phyloP scores from a whole-genome alignment of 1,284 basidiomycete genomes.

The Tetrapyrgos nigripes region DNA sequence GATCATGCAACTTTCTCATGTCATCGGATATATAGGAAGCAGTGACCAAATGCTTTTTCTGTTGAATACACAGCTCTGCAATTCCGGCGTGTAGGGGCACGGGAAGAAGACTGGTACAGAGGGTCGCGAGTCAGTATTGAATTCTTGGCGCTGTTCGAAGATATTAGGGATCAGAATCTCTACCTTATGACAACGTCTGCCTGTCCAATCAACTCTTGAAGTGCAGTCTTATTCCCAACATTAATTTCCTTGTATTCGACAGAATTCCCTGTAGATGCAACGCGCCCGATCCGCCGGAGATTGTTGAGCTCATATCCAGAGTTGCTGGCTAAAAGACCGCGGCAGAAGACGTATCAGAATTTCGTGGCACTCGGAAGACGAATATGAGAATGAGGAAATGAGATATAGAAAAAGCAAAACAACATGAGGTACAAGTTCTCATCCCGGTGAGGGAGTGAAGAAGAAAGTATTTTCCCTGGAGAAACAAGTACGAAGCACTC shows the following conservation, averaged over 20 bases:
- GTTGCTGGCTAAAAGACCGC: background rate
- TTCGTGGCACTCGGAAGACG: background rate
- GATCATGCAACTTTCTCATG: conserved; percentile 74
- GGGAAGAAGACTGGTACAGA: conserved; percentile 71
- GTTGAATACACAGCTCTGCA: conserved; percentile 80
- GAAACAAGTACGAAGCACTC: background rate
- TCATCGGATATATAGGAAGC: conserved; percentile 90
- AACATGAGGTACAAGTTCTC: background rate
- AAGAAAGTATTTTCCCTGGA: background rate
- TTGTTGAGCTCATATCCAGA: background rate
- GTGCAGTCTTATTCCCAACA: conserved; percentile 3
- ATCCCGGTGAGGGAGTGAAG: background rate
- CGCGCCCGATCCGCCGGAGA: background rate
- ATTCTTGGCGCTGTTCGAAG: no score
- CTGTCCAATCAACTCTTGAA: conserved; percentile 22
- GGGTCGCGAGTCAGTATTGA: background rate
- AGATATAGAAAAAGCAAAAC: background rate
- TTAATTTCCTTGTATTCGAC: background rate
- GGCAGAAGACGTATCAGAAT: background rate
- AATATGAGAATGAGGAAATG: background rate
- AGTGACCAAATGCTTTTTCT: conserved; percentile 85
- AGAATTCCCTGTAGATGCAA: background rate
- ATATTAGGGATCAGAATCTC: no score
- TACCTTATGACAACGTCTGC: conserved; percentile 54
- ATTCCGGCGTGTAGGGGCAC: conserved; percentile 79